Conservation (phyloP, 2,329 filamentous ascomycete genomes). For the Cladosporium velox region DNA sequence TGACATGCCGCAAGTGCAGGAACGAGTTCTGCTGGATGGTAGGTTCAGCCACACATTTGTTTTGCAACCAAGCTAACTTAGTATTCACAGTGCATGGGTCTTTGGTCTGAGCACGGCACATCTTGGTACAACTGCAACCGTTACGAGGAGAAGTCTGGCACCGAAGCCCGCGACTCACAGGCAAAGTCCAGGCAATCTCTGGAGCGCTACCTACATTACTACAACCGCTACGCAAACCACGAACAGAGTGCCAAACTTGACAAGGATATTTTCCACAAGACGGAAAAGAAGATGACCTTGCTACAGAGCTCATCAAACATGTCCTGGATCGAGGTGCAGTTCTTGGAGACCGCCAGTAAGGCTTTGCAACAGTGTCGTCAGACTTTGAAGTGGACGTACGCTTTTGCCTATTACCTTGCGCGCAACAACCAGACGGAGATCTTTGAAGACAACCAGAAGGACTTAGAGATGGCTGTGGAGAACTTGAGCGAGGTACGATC, state of each 20-base stretch:
- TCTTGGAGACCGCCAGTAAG: constrained; percentile 88
- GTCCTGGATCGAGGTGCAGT: constrained; percentile 99
- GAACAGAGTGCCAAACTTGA: constrained; percentile 96
- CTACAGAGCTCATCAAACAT: constrained; percentile 91
- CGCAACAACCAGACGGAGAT: constrained; percentile 95
- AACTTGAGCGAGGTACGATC: constrained; percentile 70
- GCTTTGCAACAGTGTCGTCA: constrained; percentile 96
- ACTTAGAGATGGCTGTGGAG: constrained; percentile 95
- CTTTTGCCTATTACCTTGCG: constrained; percentile 95
- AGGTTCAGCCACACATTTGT: no score
- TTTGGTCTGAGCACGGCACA: constrained; percentile 97
- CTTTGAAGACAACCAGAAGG: constrained; percentile 98
- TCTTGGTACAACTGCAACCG: constrained; percentile 99
- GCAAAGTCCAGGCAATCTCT: constrained; percentile 86
- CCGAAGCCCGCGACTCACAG: constrained; percentile 87
- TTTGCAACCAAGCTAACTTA: neutral
- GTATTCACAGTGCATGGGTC: constrained; percentile 73
- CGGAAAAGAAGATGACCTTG: constrained; percentile 98
- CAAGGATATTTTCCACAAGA: constrained; percentile 93
- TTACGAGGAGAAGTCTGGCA: constrained; percentile 92
- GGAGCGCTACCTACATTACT: constrained; percentile 97
- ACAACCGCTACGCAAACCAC: constrained; percentile 98
- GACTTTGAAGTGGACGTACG: constrained; percentile 98
- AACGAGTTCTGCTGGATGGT: constrained; percentile 98
- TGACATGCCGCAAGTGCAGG: constrained; percentile 95